Base-by-base conservation (phyloP, 192 early-diverging fungal species). In the Cetraspora pellucida region DNA sequence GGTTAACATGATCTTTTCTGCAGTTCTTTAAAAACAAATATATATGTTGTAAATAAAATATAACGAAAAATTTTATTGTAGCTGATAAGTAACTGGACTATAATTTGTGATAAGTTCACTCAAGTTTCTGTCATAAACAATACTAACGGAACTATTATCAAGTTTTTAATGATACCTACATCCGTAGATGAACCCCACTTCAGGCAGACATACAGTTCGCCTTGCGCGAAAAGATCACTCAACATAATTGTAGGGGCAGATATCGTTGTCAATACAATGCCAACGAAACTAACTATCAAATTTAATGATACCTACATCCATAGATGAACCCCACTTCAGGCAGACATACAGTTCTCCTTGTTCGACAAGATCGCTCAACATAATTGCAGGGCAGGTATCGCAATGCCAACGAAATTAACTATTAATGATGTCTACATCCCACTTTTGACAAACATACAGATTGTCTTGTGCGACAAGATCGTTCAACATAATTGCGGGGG, bases 31-130 rank as follows among this genome's bases (percentile, higher is more conserved):
- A 25, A 59, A 46, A 27, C 9, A 72, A n/a, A 57, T 19, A 74
- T 46, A 60, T 57, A 60, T 45, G 46, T n/a, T 37, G 5, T 37
- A 37, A 37, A 44, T 46, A 73, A 59, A n/a, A 43, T 45, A 60
- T 44, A 44, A 46, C 43, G 25, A 73, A 43, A 59, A 7, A 43
- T 73, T 11, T 30, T 47, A 10, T 37, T 3, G 37, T 73, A 43
- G 19, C 31, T 17, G 16, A 47, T 73, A 16, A 44, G 8, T 59
- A 59, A 17, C 44, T 59, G 72, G n/a, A n/a, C n/a, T n/a, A n/a
- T n/a, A n/a, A n/a, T n/a, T n/a, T n/a, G 71, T 55, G 71, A 73
- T 30, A 73, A 59, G 43, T 13, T 73, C 71, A 13, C 71, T 57
- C 71, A 59, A 72, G 71, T 14, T 5, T 31, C 55, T 11, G n/a